phyloP scores from a whole-genome alignment of 495 filamentous ascomycete genomes.

The Podospora conica region DNA sequence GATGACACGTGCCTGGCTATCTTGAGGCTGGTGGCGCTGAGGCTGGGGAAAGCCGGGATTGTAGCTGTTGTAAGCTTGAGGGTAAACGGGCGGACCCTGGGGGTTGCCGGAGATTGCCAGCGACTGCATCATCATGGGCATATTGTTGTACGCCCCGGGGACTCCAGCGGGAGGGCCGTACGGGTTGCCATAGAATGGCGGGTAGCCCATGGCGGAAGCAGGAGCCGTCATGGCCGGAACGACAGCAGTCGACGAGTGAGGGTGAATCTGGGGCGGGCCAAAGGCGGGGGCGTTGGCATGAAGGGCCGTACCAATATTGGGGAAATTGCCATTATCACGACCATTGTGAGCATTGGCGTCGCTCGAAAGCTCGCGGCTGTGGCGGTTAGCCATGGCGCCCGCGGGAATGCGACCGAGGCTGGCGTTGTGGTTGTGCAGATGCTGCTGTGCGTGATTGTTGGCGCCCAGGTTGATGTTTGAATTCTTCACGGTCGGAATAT shows the following conservation, averaged over 20 bases:
- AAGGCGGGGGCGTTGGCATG: slow-evolving; percentile 75
- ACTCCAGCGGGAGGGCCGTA: slow-evolving; percentile 18
- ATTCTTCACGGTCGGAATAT: slow-evolving; percentile 77
- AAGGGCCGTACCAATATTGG: slow-evolving; percentile 59
- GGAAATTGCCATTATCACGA: slow-evolving; percentile 44
- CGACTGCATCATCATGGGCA: slow-evolving; percentile 46
- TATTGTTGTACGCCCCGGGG: slow-evolving; percentile 33
- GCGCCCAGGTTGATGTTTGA: slow-evolving; percentile 32
- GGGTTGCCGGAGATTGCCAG: slow-evolving; percentile 46
- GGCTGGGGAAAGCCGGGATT: slow-evolving; percentile 35
- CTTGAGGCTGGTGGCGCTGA: slow-evolving; percentile 41
- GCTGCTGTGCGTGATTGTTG: slow-evolving; percentile 67
- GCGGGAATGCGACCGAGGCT: slow-evolving; percentile 72
- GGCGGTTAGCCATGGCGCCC: slow-evolving; percentile 53
- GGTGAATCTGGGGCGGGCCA: slow-evolving; percentile 41
- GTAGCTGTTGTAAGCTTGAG: slow-evolving; percentile 44
- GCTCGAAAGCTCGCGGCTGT: slow-evolving; percentile 58
- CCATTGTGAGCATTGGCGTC: slow-evolving; percentile 36
- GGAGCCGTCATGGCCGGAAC: slow-evolving; percentile 32
- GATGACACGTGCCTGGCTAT: slow-evolving; percentile 65
- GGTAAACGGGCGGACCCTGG: slow-evolving; percentile 30
- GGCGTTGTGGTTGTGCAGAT: slow-evolving; percentile 76
- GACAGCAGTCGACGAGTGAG: slow-evolving; percentile 24
- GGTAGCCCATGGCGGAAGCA: slow-evolving; percentile 33
- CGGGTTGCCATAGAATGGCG: slow-evolving; percentile 31